Base-by-base conservation (phyloP, 495 filamentous ascomycete genomes). In the Aspergillus diversus region DNA sequence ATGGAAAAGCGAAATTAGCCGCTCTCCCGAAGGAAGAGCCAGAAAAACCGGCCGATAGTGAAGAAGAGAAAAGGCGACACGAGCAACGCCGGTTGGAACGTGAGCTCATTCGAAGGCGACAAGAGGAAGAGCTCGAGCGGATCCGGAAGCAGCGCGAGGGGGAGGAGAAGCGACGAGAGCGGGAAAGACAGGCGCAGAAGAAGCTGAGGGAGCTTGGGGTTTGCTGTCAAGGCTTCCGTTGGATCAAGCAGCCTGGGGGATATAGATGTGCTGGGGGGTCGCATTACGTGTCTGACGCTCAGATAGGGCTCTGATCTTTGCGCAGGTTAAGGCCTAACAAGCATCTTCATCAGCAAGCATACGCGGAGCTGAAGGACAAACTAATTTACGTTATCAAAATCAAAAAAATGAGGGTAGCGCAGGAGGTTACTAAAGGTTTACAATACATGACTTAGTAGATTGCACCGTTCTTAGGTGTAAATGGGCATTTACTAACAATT, bases 241-340 rank as follows among this genome's bases (percentile, higher is more conserved):
- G 86, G 87, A 81, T 88, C 37, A 77, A 75, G 50, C 80, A 86
- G 69, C 55, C 0, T 1, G 63, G 56, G 4, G 85, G 86, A 6
- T 88, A 85, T 69, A 62, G 84, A 15, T 87, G 86, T 64, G 73
- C 76, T 5, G 85, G 77, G 0, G 85, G 86, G 0, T 59, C 55
- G 8, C 84, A 88, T 73, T 66, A 17, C 50, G 55, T 66, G 16
- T 67, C 65, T 4, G 39, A 43, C n/a, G 39, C 39, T 4, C 39
- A 43, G 5, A 6, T 43, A 13, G 39, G 39, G 11, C 39, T 43
- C 39, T 39, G 3, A 39, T 27, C 21, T 27, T 27, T 27, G 21
- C 21, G 21, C 21, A 27, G 21, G 21, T 1, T 27, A 27, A 27
- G 21, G 2, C 21, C 21, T 27, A 27, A 1, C 1, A 27, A 1